Conservation (phyloP, 75 land plant species). For the Pinus taeda region DNA sequence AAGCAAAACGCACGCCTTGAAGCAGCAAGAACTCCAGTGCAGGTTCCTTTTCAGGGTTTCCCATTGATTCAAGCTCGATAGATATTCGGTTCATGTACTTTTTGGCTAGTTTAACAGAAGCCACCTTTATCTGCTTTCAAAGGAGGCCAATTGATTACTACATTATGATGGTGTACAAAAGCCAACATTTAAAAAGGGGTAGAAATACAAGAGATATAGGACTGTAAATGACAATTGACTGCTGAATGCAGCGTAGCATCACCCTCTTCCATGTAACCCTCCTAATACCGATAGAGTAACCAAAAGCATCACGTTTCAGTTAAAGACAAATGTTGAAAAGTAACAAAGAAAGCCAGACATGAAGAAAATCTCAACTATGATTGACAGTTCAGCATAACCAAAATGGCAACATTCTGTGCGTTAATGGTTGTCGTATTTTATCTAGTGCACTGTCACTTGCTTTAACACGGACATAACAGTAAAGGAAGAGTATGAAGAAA, state of each 20-base stretch:
- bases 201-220: not conserved
- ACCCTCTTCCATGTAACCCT: not conserved
- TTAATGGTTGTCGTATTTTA: not conserved
- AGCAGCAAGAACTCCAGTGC: constrained; percentile 57
- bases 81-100: constrained; percentile 69
- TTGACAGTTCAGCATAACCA: not conserved
- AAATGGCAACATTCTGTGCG: not conserved
- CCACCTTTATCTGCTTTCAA: constrained; percentile 53
- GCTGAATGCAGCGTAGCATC: not conserved
- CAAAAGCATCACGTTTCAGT: not conserved
- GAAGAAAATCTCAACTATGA: not conserved
- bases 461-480: not conserved
- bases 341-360: not conserved
- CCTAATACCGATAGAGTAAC: not conserved
- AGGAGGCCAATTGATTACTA: not conserved
- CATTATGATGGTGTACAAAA: not conserved
- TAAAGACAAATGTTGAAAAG: not conserved
- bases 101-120: constrained; percentile 66
- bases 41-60: constrained; percentile 54
- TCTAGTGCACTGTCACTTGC: not conserved
- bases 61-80: constrained; percentile 45
- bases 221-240: not conserved
- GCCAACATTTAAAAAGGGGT: not conserved
- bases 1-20: constrained; percentile 80
- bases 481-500: not conserved